Evolutionary conservation across 2,329 filamentous ascomycete species (phyloP), one percentile per base, ranked within the genome.

Genomic region (Pseudonectria buxi): DNA sequence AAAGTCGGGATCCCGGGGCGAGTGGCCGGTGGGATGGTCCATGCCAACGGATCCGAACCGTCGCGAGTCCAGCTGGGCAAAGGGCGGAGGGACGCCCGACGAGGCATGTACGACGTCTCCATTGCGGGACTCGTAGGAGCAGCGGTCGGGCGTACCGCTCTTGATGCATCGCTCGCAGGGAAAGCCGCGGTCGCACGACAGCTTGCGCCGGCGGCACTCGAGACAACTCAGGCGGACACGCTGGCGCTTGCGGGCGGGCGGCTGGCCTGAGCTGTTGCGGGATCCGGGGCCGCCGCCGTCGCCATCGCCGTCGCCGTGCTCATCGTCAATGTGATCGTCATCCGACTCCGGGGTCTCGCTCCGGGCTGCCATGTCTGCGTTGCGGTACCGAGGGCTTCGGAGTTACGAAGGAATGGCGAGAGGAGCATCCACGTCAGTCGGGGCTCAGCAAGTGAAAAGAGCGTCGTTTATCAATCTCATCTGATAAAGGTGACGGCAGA

Each of bases 101-200:
- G 64, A 62, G 50, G 67, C 59, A 37, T 69, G 65, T 43, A 71
- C 59, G 40, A 74, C 59, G 49, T 71, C 68, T 36, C 69, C 66
- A 32, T 61, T 71, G 59, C 67, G 73, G 22, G 72, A 69, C 56
- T 78, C 74, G 50, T 78, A 78, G 43, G 69, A 74, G 58, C 74
- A 78, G 12, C 70, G 67, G 33, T 77, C 74, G 14, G 74, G 68
- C 18, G 74, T 78, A 48, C 73, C 74, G 41, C 73, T 77, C 58
- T 77, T 78, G 56, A 78, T 67, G 56, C 75, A 79, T 30, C 75
- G 70, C 55, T 77, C 73, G 51, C 75, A 79, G 15, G 75, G 75
- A 47, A 77, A 68, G 52, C 75, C 74, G 41, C 75, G 65, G 56
- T 78, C 76, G 54, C 75, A 79, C 16, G 74, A 78, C 26, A 78